Conservation (phyloP, 176 grass and related monocot species). For the Carex pumila region DNA sequence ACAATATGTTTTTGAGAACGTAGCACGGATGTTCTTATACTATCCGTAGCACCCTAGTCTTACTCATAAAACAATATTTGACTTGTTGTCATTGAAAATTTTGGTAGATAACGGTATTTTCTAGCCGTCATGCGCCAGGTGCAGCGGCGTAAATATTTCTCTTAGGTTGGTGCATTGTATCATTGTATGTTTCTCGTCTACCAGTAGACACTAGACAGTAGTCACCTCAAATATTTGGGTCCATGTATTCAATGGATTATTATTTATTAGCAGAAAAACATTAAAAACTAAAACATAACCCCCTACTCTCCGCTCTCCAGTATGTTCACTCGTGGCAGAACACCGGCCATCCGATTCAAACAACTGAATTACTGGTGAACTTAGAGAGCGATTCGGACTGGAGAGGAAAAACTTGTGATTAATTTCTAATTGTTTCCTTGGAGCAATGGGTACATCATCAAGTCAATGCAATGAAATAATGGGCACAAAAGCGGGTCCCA, state of each 20-base stretch:
- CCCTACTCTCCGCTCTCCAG: background rate
- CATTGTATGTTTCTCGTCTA: background rate
- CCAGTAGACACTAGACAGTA: background rate
- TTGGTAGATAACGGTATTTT: background rate
- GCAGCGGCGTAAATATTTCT: background rate
- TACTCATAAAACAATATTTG: background rate
- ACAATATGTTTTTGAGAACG: no score
- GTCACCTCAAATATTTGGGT: constrained; percentile 8
- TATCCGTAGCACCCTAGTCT: no score
- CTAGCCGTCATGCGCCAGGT: background rate
- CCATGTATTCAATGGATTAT: background rate
- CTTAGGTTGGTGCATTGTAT: background rate
- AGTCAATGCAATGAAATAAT: constrained; percentile 16
- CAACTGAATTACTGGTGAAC: background rate
- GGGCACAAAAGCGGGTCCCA: background rate
- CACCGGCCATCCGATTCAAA: background rate
- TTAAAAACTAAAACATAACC: background rate
- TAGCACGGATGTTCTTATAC: no score
- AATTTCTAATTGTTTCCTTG: background rate
- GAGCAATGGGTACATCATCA: background rate
- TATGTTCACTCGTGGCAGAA: background rate
- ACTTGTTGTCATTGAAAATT: background rate
- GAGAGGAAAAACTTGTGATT: background rate
- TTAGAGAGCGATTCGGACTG: background rate
- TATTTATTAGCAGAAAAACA: background rate